Evolutionary conservation across 2,329 filamentous ascomycete genomes (phyloP).

Genomic region (Phaeosphaeria sp.): DNA sequence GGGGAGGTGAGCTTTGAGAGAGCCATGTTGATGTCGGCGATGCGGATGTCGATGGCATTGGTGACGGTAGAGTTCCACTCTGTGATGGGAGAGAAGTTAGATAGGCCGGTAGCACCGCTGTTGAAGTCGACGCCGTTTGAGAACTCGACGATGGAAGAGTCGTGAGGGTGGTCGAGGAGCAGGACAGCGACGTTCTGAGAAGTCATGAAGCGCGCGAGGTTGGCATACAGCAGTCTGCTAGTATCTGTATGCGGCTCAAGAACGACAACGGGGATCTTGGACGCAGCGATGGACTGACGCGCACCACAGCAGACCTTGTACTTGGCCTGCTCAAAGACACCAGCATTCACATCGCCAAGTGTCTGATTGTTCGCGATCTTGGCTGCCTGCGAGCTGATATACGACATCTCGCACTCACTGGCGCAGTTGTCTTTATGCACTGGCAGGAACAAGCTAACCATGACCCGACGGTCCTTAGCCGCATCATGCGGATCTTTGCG

Average conservation of each 20-base stretch:
- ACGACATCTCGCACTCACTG: slow-evolving; percentile 17
- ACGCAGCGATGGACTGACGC: slow-evolving; percentile 9
- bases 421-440: slow-evolving; percentile 16
- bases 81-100: slow-evolving; percentile 19
- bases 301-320: slow-evolving; percentile 25
- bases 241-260: slow-evolving; percentile 57
- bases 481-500: slow-evolving; percentile 10
- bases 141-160: slow-evolving; percentile 55
- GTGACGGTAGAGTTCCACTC: slow-evolving; percentile 22
- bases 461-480: slow-evolving; percentile 15
- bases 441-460: slow-evolving; percentile 33
- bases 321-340: slow-evolving; percentile 27
- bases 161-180: slow-evolving; percentile 59
- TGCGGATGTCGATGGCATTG: slow-evolving; percentile 20
- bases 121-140: slow-evolving; percentile 32
- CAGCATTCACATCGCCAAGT: slow-evolving; percentile 21
- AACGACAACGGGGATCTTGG: slow-evolving; percentile 39
- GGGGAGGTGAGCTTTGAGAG: slow-evolving; percentile 16
- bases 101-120: slow-evolving; percentile 22
- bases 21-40: slow-evolving; percentile 25
- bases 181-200: slow-evolving; percentile 57
- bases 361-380: slow-evolving; percentile 28
- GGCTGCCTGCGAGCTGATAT: slow-evolving; percentile 30
- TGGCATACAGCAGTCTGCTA: slow-evolving; percentile 53
- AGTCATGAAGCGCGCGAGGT: slow-evolving; percentile 55